Base-by-base conservation (phyloP, 805 yeast species). In the Brettanomyces custersianus region DNA sequence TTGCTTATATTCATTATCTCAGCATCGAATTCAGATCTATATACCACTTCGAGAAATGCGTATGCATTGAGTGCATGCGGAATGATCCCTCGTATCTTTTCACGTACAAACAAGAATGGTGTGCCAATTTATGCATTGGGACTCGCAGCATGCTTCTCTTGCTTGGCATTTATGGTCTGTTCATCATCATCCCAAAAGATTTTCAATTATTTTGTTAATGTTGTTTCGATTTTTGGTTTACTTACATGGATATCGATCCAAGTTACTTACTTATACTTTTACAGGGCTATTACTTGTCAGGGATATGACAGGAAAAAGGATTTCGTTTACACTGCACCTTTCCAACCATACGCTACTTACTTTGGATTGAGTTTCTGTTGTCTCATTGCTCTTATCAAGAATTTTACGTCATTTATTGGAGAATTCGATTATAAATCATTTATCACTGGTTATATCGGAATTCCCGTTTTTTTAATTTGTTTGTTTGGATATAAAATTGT, bases 1-100 rank as follows among this genome's bases (percentile, higher is more conserved):
- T 80, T 86, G 45, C 59, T 86, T 51, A 59, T 82, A 28, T 80
- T 83, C 44, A 87, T 84, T 40, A 72, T 83, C 53, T 80, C 90
- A 9, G 94, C 94, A 31, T 78, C 83, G 9, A 84, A 82, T 61
- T 79, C 87, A 2, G 87, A 79, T 58, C 65, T 83, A 50, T 81
- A 80, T 59, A 77, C 78, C 53, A 82, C 83, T 20, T 74, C 92
- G 16, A 71, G 95, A 68, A 74, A 82, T 9, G 60, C 80, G 15
- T 82, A 80, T 51, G 81, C 83, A 25, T 62, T 84, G 44, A 72
- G 92, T 1, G 70, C 74, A 35, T 80, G 79, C 46, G 83, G 85
- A 6, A 76, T 75, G 51, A 87, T 90, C 9, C 92, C 92, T 44
- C 65, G 60, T 44, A 51, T 80, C 50, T 75, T 82, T 53, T 65